Percentiles rank a stretch among this genome's conserved stretches.
Conservation (phyloP, 495 filamentous ascomycete species). For the Podospora pseudopauciseta region DNA sequence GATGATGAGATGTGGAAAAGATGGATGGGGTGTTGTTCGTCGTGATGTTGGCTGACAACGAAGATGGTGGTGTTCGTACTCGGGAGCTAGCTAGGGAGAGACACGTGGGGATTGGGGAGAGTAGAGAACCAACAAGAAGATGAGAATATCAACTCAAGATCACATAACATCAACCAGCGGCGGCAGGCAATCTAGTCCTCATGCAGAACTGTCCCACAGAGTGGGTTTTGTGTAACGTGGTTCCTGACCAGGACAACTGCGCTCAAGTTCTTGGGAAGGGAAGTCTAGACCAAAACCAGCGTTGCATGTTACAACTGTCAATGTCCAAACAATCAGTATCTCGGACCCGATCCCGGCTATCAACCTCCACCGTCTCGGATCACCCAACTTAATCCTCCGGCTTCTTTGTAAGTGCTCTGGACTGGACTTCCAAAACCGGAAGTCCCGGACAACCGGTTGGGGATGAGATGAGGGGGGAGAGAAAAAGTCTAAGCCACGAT, state of each 20-base stretch:
- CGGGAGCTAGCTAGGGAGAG: not conserved
- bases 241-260: not conserved
- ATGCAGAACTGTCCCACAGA: too few species aligned
- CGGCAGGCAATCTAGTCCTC: too few species aligned
- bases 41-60: not conserved
- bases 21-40: not conserved
- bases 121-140: too few species aligned
- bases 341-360: not conserved
- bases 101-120: not conserved
- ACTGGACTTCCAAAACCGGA: not conserved
- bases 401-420: not conserved
- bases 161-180: not conserved
- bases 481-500: conserved; percentile 1
- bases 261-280: not conserved
- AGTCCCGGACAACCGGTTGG: not conserved
- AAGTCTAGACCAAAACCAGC: not conserved
- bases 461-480: too few species aligned
- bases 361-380: not conserved
- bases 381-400: not conserved
- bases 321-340: too few species aligned
- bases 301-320: not conserved
- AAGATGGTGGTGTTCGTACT: not conserved
- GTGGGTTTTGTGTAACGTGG: not conserved
- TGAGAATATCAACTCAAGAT: not conserved
- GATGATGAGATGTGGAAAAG: not conserved